A percentile compares a stretch with the other conserved stretches of the same genome.
phyloP scores from a whole-genome alignment of 371 early-diverging fungal genomes.

The Rhizomucor pusillus region DNA sequence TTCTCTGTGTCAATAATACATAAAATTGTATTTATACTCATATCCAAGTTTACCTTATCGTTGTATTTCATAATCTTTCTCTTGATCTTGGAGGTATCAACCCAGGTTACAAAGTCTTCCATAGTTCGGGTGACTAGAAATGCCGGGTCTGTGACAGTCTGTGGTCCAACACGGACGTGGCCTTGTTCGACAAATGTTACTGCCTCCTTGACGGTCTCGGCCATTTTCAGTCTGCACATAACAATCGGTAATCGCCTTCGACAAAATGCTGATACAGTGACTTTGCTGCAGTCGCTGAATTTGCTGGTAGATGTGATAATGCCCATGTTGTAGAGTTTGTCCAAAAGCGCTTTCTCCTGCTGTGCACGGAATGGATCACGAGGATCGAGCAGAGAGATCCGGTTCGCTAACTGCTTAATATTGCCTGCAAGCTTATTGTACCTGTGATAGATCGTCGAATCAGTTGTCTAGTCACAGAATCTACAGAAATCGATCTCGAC shows the following conservation, averaged over 20 bases:
- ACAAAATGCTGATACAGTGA: conserved; percentile 93
- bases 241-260: conserved; percentile 93
- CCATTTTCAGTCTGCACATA: conserved; percentile 95
- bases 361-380: conserved; percentile 82
- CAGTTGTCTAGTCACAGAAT: background rate
- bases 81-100: conserved; percentile 97
- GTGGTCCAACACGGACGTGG: conserved; percentile 95
- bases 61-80: conserved; percentile 97
- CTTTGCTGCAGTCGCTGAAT: conserved; percentile 87
- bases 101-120: conserved; percentile 99
- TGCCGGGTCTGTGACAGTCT: conserved; percentile 90
- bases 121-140: conserved; percentile 85
- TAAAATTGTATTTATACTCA: background rate
- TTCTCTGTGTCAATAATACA: background rate
- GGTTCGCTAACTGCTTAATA: conserved; percentile 86
- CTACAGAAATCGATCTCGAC: background rate
- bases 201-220: conserved; percentile 94
- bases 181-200: conserved; percentile 97
- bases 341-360: conserved; percentile 82
- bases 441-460: conserved; percentile 37
- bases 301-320: conserved; percentile 82
- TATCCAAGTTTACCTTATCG: conserved; percentile 71
- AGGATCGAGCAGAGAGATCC: conserved; percentile 87
- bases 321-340: conserved; percentile 92
- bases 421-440: conserved; percentile 92